These are phyloP conservation scores for Rhizopus delemar DNA, from an alignment of 371 early-diverging fungal species.

Conservation along the genomic window DNA sequence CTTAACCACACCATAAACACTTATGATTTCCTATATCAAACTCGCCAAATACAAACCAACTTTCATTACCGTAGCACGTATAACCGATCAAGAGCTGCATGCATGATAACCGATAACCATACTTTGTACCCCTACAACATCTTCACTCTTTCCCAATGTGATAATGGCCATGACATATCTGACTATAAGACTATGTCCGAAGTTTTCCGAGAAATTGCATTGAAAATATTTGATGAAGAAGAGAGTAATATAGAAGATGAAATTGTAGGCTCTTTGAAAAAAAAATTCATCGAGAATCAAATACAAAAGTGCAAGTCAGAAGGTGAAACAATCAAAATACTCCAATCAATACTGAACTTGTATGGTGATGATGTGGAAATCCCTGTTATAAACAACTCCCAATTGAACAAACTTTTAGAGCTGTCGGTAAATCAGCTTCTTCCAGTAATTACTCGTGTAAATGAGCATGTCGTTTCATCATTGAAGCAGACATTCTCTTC, in stretches of 20 bases:
- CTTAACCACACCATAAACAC: background rate
- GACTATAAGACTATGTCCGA: conserved; percentile 1
- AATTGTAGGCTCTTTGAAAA: conserved; percentile 1
- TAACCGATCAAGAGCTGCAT: conserved; percentile 2
- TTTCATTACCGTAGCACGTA: background rate
- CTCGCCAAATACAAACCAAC: conserved; percentile 1
- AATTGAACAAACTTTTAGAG: conserved; percentile 2
- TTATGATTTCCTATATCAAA: conserved; percentile 5
- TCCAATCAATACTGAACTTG: conserved; percentile 4
- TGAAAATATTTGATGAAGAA: conserved; percentile 7
- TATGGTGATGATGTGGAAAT: conserved; percentile 4
- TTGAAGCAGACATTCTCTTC: conserved; percentile 5
- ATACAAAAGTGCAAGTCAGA: conserved; percentile 2
- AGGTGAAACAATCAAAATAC: conserved; percentile 3
- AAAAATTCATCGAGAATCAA: background rate
- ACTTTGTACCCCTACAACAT: conserved; percentile 1
- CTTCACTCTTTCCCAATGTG: conserved; percentile 4
- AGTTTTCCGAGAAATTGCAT: conserved; percentile 6
- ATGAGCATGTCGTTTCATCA: conserved; percentile 5
- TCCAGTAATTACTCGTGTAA: conserved; percentile 2
- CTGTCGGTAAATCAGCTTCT: conserved; percentile 2
- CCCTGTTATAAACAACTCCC: conserved; percentile 1
- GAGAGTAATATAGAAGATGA: conserved; percentile 1
- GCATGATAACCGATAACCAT: background rate
- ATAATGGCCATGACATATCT: conserved; percentile 6